Conservation (phyloP, 306 rosid genomes). For the Glycine latifolia region DNA sequence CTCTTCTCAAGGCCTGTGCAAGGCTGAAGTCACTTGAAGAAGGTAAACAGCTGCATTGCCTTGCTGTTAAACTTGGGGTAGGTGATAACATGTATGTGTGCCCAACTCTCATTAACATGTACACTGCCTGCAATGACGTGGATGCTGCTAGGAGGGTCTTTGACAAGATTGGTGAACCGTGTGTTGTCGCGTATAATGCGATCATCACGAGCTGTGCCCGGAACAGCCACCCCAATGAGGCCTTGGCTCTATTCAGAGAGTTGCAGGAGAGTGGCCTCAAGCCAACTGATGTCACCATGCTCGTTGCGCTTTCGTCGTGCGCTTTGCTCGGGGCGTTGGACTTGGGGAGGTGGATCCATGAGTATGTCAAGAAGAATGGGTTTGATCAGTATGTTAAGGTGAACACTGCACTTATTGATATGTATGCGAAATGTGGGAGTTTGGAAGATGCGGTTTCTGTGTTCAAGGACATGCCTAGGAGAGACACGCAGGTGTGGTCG, state of each 20-base stretch:
- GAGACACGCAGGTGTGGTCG: conserved; percentile 90
- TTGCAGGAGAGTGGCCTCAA: conserved; percentile 66
- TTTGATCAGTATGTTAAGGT: conserved; percentile 78
- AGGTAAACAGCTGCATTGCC: conserved; percentile 81
- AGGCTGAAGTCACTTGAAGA: conserved; percentile 66
- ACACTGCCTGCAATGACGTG: conserved; percentile 63
- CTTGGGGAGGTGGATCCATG: conserved; percentile 87
- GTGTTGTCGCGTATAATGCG: conserved; percentile 75
- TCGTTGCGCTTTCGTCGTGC: conserved; percentile 72
- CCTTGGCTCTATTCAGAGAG: conserved; percentile 79
- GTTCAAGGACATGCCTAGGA: conserved; percentile 65
- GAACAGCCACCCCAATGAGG: conserved; percentile 74
- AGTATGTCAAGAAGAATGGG: conserved; percentile 75
- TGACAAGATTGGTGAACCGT: conserved; percentile 69
- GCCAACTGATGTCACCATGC: conserved; percentile 86
- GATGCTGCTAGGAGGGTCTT: conserved; percentile 71
- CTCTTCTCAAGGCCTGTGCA: conserved; percentile 84
- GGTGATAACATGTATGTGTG: conserved; percentile 57
- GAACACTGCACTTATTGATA: conserved; percentile 82
- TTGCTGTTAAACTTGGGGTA: conserved; percentile 65
- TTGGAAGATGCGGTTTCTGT: conserved; percentile 69
- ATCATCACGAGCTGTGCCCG: conserved; percentile 71
- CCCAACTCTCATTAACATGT: conserved; percentile 81
- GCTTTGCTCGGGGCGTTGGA: conserved; percentile 77
- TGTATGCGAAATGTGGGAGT: conserved; percentile 89